phyloP scores from a whole-genome alignment of 2,329 filamentous ascomycete species.

The Microdochium paspali region DNA sequence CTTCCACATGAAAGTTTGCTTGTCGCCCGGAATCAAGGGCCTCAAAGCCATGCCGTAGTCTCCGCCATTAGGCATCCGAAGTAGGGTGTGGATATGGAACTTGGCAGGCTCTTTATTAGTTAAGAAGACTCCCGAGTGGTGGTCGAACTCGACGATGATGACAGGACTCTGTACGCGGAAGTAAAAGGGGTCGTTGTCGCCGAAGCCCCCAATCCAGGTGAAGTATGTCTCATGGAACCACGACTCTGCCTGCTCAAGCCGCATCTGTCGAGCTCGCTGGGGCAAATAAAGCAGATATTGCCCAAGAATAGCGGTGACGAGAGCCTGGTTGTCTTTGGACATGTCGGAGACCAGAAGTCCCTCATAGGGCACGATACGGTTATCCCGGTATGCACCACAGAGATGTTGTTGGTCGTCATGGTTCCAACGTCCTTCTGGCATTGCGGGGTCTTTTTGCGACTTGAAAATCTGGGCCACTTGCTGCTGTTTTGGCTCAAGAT shows the following conservation, averaged over 20 bases:
- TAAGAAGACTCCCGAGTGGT: constrained; percentile 71
- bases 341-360: constrained; percentile 47
- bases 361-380: constrained; percentile 66
- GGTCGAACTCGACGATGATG: constrained; percentile 67
- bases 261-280: constrained; percentile 36
- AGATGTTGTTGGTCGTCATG: constrained; percentile 71
- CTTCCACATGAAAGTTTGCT: constrained; percentile 32
- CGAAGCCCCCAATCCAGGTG: constrained; percentile 66
- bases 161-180: constrained; percentile 71
- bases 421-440: constrained; percentile 66
- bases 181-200: constrained; percentile 63
- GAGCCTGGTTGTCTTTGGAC: constrained; percentile 33
- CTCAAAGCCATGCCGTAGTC: constrained; percentile 59
- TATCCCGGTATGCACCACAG: constrained; percentile 71
- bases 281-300: constrained; percentile 65
- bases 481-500: constrained; percentile 37
- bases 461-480: constrained; percentile 45
- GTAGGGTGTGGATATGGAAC: constrained; percentile 70
- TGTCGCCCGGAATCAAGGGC: constrained; percentile 21
- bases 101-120: constrained; percentile 64
- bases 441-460: constrained; percentile 51
- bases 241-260: constrained; percentile 41
- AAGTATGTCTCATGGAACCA: constrained; percentile 67
- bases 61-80: constrained; percentile 64
- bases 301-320: constrained; percentile 48